Percentiles rank a stretch among this genome's conserved stretches.
These are phyloP conservation scores for Ploettnerulaceae sp. DNA, from an alignment of 2,329 filamentous ascomycete species.

Conservation along the genomic window DNA sequence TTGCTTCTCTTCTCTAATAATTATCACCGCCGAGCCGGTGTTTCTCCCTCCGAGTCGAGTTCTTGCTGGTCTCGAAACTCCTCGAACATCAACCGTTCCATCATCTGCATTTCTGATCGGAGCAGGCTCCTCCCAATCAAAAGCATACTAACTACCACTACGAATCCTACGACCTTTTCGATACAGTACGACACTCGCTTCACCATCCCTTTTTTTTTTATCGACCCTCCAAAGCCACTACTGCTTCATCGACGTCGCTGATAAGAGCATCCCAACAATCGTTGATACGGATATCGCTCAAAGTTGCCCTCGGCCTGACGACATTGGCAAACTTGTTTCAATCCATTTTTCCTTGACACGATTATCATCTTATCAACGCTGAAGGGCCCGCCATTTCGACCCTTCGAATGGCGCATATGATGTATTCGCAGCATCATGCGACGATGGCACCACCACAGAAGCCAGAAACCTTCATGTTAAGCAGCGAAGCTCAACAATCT, in stretches of 20 bases:
- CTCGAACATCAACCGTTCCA: conserved; percentile 34
- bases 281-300: not conserved
- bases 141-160: conserved; percentile 10
- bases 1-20: conserved; percentile 24
- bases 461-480: conserved; percentile 98
- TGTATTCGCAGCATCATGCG: conserved; percentile 75
- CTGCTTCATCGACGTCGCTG: conserved; percentile 31
- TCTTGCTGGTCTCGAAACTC: conserved; percentile 35
- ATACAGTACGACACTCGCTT: conserved; percentile 27
- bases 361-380: conserved; percentile 19
- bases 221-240: conserved; percentile 20
- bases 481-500: conserved; percentile 92
- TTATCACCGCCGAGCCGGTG: conserved; percentile 23
- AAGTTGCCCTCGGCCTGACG: conserved; percentile 20
- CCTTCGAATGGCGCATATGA: conserved; percentile 40
- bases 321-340: conserved; percentile 29
- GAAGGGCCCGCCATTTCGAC: conserved; percentile 28
- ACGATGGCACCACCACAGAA: conserved; percentile 91
- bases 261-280: conserved; percentile 19
- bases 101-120: conserved; percentile 32
- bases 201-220: conserved; percentile 22
- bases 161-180: not conserved
- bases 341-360: conserved; percentile 18
- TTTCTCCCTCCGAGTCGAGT: conserved; percentile 29
- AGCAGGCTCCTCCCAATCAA: conserved; percentile 31